Evolutionary conservation across 2,329 filamentous ascomycete species (phyloP).

Genomic region (Lecanicillium sp.): DNA sequence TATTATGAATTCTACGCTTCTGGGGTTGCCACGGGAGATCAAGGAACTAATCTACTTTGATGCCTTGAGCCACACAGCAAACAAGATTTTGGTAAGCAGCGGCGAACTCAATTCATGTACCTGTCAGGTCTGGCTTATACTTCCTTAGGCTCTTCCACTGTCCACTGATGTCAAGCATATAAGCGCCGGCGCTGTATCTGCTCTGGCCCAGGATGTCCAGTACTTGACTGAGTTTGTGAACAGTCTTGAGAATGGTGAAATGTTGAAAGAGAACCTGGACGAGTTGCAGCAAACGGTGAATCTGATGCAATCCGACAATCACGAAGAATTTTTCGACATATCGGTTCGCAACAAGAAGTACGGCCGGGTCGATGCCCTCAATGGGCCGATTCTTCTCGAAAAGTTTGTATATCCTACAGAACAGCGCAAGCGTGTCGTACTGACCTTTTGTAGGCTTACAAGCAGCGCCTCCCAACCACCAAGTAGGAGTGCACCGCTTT

Average conservation of each 20-base stretch:
- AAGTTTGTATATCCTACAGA: conserved; percentile 54
- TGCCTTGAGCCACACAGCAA: conserved; percentile 81
- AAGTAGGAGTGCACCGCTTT: conserved; percentile 53
- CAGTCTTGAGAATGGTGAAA: conserved; percentile 73
- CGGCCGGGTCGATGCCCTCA: conserved; percentile 82
- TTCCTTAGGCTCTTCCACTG: conserved; percentile 60
- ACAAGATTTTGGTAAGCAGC: conserved; percentile 63
- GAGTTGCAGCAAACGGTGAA: conserved; percentile 89
- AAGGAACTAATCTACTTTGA: conserved; percentile 98
- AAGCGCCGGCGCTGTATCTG: conserved; percentile 74
- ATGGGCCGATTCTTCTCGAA: conserved; percentile 82
- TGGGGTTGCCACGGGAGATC: conserved; percentile 90
- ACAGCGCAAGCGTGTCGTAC: neutral
- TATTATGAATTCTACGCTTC: conserved; percentile 90
- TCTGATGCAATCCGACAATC: conserved; percentile 77
- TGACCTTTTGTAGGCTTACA: conserved; percentile 47
- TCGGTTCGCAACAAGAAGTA: conserved; percentile 88
- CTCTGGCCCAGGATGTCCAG: conserved; percentile 73
- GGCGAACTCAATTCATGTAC: no score
- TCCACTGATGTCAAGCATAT: conserved; percentile 75
- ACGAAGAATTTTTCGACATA: conserved; percentile 96
- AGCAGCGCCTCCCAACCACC: conserved; percentile 48
- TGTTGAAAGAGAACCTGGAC: conserved; percentile 80
- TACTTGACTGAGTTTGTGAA: conserved; percentile 84
- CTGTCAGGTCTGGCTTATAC: conserved; percentile 1